Evolutionary conservation across 352 stramenopile species (phyloP).

Genomic region (Phytophthora pinifolia): DNA sequence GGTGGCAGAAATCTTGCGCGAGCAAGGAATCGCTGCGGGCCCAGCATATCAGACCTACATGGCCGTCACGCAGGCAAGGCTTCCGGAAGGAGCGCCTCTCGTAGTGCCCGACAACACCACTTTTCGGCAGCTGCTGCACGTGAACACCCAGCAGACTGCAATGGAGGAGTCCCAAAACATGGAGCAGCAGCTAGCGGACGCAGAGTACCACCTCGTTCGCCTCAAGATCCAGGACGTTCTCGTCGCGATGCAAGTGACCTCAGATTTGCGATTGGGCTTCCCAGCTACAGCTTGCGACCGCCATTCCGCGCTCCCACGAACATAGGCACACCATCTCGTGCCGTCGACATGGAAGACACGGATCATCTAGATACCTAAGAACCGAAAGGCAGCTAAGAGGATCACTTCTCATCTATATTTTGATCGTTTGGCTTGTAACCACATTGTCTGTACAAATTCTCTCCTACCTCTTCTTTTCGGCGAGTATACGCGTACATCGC

Average conservation of each 20-base stretch:
- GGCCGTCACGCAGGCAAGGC: no score
- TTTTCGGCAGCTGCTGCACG: conserved; percentile 10
- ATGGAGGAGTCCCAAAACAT: background rate
- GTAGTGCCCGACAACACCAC: conserved; percentile 3
- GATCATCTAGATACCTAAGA: conserved; percentile 1
- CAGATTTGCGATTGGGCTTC: background rate
- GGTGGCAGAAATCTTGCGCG: background rate
- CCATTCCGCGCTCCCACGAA: conserved; percentile 6
- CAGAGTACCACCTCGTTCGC: background rate
- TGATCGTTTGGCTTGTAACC: no score
- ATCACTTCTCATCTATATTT: no score
- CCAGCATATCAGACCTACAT: no score
- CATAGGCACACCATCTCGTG: background rate
- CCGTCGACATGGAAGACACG: conserved; percentile 1
- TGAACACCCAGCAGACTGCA: background rate
- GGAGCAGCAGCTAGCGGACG: background rate
- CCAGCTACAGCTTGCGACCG: conserved; percentile 5
- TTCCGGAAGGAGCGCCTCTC: background rate
- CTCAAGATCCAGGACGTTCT: conserved; percentile 5
- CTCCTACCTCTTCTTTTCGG: no score
- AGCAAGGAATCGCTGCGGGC: no score
- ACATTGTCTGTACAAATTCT: no score
- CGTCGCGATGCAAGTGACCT: conserved; percentile 7
- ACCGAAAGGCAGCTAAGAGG: no score
- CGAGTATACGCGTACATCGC: no score